Percentiles rank a stretch among this genome's conserved stretches.
phyloP scores from a whole-genome alignment of 2,329 filamentous ascomycete genomes.

The Colletotrichum cordylinicola region DNA sequence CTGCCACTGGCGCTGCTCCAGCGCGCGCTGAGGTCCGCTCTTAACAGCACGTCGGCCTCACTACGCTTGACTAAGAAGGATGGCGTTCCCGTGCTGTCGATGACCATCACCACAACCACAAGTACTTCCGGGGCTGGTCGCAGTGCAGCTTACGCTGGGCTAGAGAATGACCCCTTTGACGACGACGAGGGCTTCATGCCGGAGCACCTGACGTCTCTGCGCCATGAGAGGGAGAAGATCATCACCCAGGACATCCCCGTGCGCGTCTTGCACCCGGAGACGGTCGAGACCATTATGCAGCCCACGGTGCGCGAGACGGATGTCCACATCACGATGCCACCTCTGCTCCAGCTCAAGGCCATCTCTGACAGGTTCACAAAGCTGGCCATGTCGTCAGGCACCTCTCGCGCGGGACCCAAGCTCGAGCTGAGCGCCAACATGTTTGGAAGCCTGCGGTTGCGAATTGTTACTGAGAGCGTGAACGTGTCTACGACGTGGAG shows the following conservation, averaged over 20 bases:
- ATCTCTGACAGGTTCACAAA: constrained; percentile 96
- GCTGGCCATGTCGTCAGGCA: constrained; percentile 64
- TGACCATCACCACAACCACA: constrained; percentile 86
- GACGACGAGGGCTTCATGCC: constrained; percentile 52
- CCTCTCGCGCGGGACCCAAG: constrained; percentile 54
- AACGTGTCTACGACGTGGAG: constrained; percentile 88
- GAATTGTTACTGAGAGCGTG: constrained; percentile 82
- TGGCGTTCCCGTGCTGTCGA: constrained; percentile 81
- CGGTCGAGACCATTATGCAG: constrained; percentile 93
- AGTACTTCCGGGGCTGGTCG: constrained; percentile 45
- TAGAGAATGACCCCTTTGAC: constrained; percentile 43
- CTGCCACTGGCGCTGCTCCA: constrained; percentile 87
- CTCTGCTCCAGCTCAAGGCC: constrained; percentile 85
- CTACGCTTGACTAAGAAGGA: constrained; percentile 94
- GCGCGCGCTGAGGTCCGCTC: constrained; percentile 88
- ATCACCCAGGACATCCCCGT: constrained; percentile 98
- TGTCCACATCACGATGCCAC: constrained; percentile 90
- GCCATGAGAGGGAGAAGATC: constrained; percentile 83
- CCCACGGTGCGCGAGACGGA: constrained; percentile 90
- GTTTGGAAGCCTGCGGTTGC: constrained; percentile 84
- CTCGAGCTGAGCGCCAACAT: constrained; percentile 92
- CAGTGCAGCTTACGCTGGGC: constrained; percentile 23
- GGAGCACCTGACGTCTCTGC: constrained; percentile 60
- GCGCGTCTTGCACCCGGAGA: constrained; percentile 81
- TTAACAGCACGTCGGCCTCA: constrained; percentile 80